A percentile compares a stretch with the other conserved stretches of the same genome.
Evolutionary conservation across 2,329 filamentous ascomycete species (phyloP).

Genomic region (Microdochium nivale): DNA sequence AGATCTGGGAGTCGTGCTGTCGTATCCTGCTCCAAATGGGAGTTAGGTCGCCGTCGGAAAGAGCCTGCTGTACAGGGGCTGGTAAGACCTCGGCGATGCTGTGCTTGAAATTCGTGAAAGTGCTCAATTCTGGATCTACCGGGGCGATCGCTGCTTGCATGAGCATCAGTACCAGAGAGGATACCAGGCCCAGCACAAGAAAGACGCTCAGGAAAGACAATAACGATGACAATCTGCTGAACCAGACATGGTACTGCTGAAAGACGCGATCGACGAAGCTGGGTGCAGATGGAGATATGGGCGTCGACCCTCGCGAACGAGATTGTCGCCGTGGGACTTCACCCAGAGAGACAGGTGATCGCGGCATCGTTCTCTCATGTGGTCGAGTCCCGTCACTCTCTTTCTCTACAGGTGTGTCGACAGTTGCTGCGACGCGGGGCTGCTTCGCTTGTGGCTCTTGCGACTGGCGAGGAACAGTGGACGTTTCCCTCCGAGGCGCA

Average conservation of each 20-base stretch:
- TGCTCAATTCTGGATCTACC: background rate
- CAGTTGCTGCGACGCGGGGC: background rate
- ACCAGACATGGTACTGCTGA: background rate
- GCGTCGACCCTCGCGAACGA: background rate
- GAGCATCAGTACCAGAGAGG: background rate
- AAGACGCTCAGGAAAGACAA: background rate
- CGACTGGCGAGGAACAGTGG: background rate
- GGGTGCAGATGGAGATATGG: background rate
- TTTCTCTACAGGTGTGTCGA: background rate
- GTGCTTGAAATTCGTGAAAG: slow-evolving; percentile 1
- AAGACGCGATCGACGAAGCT: background rate
- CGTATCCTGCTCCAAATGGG: slow-evolving; percentile 12
- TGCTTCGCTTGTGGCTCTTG: background rate
- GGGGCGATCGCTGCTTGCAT: background rate
- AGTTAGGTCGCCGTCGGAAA: background rate
- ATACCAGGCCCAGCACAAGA: background rate
- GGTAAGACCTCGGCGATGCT: slow-evolving; percentile 12
- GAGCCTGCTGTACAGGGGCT: background rate
- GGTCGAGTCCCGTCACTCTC: background rate
- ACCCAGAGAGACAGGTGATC: background rate
- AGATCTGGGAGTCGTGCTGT: slow-evolving; percentile 18
- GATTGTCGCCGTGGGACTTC: background rate
- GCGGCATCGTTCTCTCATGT: background rate
- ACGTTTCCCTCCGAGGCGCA: background rate
- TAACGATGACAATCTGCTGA: background rate